Percentiles rank a stretch among this genome's conserved stretches.
Conservation (phyloP, 257 asterid species). For the Prunella vulgaris region DNA sequence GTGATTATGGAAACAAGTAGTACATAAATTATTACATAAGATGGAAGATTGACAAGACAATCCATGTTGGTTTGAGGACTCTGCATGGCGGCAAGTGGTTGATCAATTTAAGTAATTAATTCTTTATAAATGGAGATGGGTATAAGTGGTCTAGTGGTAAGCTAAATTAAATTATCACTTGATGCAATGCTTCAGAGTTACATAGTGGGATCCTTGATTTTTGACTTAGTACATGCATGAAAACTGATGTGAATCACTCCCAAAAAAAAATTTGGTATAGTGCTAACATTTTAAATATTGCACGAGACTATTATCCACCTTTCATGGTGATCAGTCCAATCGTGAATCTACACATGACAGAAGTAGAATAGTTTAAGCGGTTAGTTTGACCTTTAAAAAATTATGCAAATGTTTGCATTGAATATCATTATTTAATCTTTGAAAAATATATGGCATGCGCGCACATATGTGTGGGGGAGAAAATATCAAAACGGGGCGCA, state of each 20-base stretch:
- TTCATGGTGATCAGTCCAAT: neutral
- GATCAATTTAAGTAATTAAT: neutral
- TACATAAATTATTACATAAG: neutral
- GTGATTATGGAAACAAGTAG: neutral
- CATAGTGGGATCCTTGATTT: neutral
- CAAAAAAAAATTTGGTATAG: neutral
- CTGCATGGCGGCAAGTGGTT: conserved; percentile 26
- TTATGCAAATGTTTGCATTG: no score
- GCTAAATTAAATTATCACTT: neutral
- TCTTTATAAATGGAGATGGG: neutral
- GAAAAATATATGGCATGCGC: no score
- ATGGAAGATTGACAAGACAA: conserved; percentile 13
- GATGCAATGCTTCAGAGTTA: neutral
- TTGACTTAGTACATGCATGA: neutral
- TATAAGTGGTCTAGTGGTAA: neutral
- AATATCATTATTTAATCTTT: no score
- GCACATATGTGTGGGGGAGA: no score
- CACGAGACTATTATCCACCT: neutral
- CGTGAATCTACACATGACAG: no score
- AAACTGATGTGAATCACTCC: neutral
- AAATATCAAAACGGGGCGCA: no score
- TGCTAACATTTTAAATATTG: neutral
- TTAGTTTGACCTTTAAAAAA: no score
- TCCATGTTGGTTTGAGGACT: neutral
- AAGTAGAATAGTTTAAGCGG: no score